These are phyloP conservation scores for Ophiostoma ulmi DNA, from an alignment of 2,329 filamentous ascomycete genomes.

Conservation along the genomic window DNA sequence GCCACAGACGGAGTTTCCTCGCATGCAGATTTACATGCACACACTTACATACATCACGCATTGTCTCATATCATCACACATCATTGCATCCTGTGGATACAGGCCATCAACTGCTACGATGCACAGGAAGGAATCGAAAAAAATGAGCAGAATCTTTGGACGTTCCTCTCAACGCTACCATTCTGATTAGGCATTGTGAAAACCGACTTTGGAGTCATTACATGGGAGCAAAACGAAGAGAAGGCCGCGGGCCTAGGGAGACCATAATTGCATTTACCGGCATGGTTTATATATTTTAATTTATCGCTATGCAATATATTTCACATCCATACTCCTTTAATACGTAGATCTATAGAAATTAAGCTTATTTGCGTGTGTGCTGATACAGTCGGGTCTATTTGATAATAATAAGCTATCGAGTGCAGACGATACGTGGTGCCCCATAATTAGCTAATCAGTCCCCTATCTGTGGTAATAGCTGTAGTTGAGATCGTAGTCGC, in stretches of 20 bases:
- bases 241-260: not conserved
- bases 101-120: not conserved
- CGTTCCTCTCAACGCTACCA: too few species aligned
- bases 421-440: not conserved
- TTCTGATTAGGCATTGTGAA: not conserved
- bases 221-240: not conserved
- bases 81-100: not conserved
- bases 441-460: slow-evolving; percentile 1
- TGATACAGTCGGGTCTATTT: too few species aligned
- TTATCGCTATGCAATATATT: not conserved
- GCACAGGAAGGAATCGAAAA: not conserved
- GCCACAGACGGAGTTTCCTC: not conserved
- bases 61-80: not conserved
- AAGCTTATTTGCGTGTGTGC: not conserved
- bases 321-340: not conserved
- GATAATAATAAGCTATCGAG: too few species aligned
- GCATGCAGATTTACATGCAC: not conserved
- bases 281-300: not conserved
- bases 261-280: not conserved
- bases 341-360: not conserved
- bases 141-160: not conserved
- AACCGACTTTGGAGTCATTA: not conserved
- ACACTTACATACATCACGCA: not conserved
- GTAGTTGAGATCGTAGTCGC: not conserved
- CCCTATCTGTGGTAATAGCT: slow-evolving; percentile 6